A percentile compares a stretch with the other conserved stretches of the same genome.
Conservation (phyloP, 2,329 filamentous ascomycete species). For the Pyrenochaeta sp. region DNA sequence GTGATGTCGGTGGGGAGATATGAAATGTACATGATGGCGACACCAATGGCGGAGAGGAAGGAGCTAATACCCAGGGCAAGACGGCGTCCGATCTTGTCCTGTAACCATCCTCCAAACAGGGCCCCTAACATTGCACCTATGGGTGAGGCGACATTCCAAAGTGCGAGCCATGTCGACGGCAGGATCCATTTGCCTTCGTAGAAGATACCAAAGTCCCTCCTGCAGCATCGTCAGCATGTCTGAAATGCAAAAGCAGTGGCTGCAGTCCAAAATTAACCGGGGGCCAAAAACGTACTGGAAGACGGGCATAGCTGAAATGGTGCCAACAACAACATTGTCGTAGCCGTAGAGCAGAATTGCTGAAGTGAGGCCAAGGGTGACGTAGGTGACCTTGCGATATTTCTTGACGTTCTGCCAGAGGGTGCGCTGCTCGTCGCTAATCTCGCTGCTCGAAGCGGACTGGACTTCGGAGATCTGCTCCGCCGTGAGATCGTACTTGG, state of each 20-base stretch:
- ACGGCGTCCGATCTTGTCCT: conserved; percentile 36
- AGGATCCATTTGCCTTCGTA: conserved; percentile 36
- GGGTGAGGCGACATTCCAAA: conserved; percentile 36
- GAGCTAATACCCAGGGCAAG: conserved; percentile 26
- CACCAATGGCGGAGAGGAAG: conserved; percentile 36
- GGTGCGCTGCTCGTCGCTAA: conserved; percentile 26
- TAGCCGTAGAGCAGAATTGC: conserved; percentile 41
- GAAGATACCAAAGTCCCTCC: conserved; percentile 34
- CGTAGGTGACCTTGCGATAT: conserved; percentile 34
- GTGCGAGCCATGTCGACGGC: conserved; percentile 36
- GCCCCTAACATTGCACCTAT: conserved; percentile 38
- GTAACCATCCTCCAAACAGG: conserved; percentile 33
- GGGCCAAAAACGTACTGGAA: conserved; percentile 30
- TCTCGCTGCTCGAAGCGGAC: conserved; percentile 8
- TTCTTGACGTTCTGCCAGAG: conserved; percentile 42
- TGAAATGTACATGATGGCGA: conserved; percentile 39
- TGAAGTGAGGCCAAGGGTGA: conserved; percentile 33
- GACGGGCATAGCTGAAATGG: conserved; percentile 36
- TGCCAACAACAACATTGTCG: conserved; percentile 40
- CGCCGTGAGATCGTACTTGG: conserved; percentile 7
- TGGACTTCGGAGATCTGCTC: conserved; percentile 21
- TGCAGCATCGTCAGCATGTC: conserved; percentile 5
- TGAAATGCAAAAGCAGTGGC: not conserved
- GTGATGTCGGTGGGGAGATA: conserved; percentile 31
- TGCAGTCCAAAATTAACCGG: not conserved